phyloP scores from a whole-genome alignment of 371 early-diverging fungal genomes.

The Haplosporangium sp. region DNA sequence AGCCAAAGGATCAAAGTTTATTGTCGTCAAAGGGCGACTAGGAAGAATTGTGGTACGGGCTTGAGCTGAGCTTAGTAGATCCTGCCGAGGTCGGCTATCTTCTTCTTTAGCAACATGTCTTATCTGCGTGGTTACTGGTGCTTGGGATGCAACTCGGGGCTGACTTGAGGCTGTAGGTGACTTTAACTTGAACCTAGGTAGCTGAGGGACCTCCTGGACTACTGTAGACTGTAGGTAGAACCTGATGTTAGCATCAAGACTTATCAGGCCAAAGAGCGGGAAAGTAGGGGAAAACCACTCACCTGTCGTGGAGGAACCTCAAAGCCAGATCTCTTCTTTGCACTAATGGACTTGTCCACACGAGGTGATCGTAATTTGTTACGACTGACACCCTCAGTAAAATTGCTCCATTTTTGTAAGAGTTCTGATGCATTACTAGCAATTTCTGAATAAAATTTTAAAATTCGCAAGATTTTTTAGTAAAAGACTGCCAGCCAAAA shows the following conservation, averaged over 20 bases:
- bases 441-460: background rate
- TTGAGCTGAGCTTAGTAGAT: background rate
- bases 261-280: no score
- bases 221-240: background rate
- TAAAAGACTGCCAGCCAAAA: background rate
- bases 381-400: background rate
- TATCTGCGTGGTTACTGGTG: background rate
- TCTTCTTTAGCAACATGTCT: background rate
- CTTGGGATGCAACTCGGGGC: background rate
- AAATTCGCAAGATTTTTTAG: no score
- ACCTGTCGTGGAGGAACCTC: background rate
- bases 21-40: background rate
- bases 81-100: background rate
- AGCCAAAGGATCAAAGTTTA: slow-evolving; percentile 10
- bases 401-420: background rate
- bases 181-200: slow-evolving; percentile 9
- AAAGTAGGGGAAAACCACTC: background rate
- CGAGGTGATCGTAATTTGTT: background rate
- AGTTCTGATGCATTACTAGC: slow-evolving; percentile 3
- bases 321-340: slow-evolving; percentile 8
- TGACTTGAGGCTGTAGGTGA: background rate
- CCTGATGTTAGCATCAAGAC: background rate
- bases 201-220: background rate
- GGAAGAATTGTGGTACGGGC: background rate
- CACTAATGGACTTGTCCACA: background rate